Conservation (phyloP, 2,329 filamentous ascomycete species). For the Alternaria arbusti region DNA sequence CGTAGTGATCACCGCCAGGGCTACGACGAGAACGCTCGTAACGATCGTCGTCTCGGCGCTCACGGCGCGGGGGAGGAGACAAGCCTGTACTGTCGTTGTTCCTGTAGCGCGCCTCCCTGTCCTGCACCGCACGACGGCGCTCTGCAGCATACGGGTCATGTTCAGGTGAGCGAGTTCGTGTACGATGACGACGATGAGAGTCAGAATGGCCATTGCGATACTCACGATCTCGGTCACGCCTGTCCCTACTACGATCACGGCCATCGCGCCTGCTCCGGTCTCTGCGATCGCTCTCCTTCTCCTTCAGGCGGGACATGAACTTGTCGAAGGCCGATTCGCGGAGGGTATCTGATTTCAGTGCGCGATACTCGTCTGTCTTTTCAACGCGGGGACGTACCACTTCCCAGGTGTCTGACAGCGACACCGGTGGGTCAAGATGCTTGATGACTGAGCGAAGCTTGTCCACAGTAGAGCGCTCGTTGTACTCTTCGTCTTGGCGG, state of each 20-base stretch:
- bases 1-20: constrained; percentile 69
- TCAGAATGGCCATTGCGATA: constrained; percentile 50
- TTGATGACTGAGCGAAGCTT: constrained; percentile 85
- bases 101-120: constrained; percentile 91
- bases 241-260: constrained; percentile 54
- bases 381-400: constrained; percentile 80
- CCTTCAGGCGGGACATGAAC: constrained; percentile 84
- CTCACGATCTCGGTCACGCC: constrained; percentile 49
- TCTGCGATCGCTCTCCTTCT: constrained; percentile 77
- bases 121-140: constrained; percentile 88
- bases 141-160: constrained; percentile 94
- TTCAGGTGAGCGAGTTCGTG: constrained; percentile 87
- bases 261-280: constrained; percentile 47
- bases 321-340: constrained; percentile 89
- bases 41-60: constrained; percentile 48
- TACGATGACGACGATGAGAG: constrained; percentile 53
- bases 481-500: constrained; percentile 78
- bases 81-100: constrained; percentile 74
- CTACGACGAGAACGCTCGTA: constrained; percentile 64
- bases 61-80: constrained; percentile 57
- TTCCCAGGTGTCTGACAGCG: constrained; percentile 83
- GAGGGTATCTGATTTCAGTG: constrained; percentile 80
- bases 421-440: constrained; percentile 84
- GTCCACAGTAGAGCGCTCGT: constrained; percentile 84
- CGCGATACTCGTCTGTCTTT: constrained; percentile 82